Base-by-base conservation (phyloP, 2,329 filamentous ascomycete species). In the Epichloe brachyelytri region DNA sequence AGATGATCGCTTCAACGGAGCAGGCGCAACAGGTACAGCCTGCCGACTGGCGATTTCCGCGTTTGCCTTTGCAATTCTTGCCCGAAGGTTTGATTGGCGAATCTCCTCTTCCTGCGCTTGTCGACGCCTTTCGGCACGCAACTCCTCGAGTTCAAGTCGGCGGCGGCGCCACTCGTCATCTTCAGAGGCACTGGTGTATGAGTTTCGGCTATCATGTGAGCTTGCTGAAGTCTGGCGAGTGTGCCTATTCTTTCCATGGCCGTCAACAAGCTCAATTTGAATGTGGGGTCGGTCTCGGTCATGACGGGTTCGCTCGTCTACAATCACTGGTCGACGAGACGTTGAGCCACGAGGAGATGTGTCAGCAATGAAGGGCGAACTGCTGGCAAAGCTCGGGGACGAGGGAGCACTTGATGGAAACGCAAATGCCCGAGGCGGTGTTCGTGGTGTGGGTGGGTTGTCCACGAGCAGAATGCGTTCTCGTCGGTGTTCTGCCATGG, bases 391-490 rank as follows among this genome's bases (percentile, higher is more conserved):
- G 20, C 58, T 59, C 45, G 70, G 68, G 46, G 70, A 73, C 3
- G 69, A 55, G 12, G 71, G 69, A 19, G 65, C 64, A 38, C 70
- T 73, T 57, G 66, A 66, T 5, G 71, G 66, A 17, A 64, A 62
- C 50, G 54, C 56, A 58, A 65, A 71, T 36, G 62, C 59, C 54
- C 68, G 71, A n/a, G 74, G 71, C 26, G 74, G 71, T 30, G 72
- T 73, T 51, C 69, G 67, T 37, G 73, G 69, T 8, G 69, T 70
- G 12, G 72, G 68, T 3, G 71, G 71, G 55, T 65, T 65, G 53
- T 75, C 69, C 48, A 72, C 65, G 51, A 77, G 65, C 50, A 72
- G 57, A 49, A 71, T 64, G 51, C 72, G 70, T 54, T 76, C 72
- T 47, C 65, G 64, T 52, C 52, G 44, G 45, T 48, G n/a, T 54